Evolutionary conservation across 2,329 filamentous ascomycete species (phyloP), one percentile per base, ranked within the genome.

Genomic region (Xylaria hypoxylon): DNA sequence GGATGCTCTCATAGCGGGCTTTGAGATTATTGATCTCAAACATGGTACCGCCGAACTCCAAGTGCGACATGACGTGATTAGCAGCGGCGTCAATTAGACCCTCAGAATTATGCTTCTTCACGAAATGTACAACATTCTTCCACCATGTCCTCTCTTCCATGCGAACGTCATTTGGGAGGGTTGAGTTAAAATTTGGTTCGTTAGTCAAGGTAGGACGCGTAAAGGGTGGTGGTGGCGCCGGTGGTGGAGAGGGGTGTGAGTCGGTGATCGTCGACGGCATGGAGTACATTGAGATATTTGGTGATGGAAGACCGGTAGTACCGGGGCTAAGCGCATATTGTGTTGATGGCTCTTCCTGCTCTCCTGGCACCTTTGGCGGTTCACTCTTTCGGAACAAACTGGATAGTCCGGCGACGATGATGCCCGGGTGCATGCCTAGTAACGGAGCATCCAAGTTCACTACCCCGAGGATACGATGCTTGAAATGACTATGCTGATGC

Each of bases 391-490:
- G 80, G 78, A 97, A 96, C 11, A 97, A 84, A 74, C 92, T 95
- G 2, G 89, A 87, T 60, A 97, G 86, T 1, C 94, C 93, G 42
- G 92, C 92, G n/a, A 89, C 86, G 47, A 97, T 87, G 47, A 97
- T 91, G 5, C 94, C 92, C 1, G 93, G 94, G 78, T 97, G 93
- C 76, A 97, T 90, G 3, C 94, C 94, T 5, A 97, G 83, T 65
- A 96, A 93, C 0, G 94, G 94, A 0, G 92, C 91, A 78, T 97
- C 94, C 55, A 97, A 90, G 62, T 92, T 92, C 62, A 97, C 83
- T 4, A 90, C 90, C 0, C 94, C 94, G 33, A 97, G 79, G 45
- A 97, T 91, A 10, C 89, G 87, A 80, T 97, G 92, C 69, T 88
- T 89, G 70, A 92, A 88, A 11, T 74, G 75, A 81, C 81, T 64